Evolutionary conservation across 1,284 basidiomycete genomes (phyloP).

Genomic region (Ganoderma leucocontextum): DNA sequence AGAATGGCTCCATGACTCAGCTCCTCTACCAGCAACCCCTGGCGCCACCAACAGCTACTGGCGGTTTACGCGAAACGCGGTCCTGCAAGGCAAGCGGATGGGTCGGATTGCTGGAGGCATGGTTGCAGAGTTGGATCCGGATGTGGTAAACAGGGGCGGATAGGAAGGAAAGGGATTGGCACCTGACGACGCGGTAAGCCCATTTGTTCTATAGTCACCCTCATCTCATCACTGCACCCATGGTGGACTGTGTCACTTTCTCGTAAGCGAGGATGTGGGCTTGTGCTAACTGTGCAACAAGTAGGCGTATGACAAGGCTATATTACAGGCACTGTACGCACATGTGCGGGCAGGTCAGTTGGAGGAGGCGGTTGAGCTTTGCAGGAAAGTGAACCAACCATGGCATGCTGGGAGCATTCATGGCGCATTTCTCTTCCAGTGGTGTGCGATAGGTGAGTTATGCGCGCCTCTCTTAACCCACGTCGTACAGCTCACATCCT

Average conservation of each 20-base stretch:
- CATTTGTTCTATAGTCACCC: too few relatives aligned
- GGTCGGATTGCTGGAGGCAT: slow-evolving; percentile 58
- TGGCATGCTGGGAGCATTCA: slow-evolving; percentile 91
- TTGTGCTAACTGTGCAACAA: not conserved
- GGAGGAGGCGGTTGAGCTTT: slow-evolving; percentile 85
- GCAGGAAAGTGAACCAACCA: slow-evolving; percentile 85
- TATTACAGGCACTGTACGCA: slow-evolving; percentile 79
- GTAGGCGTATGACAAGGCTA: slow-evolving; percentile 80
- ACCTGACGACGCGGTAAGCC: slow-evolving; percentile 74
- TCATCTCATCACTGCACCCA: not conserved
- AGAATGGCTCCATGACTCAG: slow-evolving; percentile 86
- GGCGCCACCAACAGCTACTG: slow-evolving; percentile 83
- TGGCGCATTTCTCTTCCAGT: slow-evolving; percentile 80
- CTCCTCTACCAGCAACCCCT: slow-evolving; percentile 57
- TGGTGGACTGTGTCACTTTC: not conserved
- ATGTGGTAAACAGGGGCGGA: slow-evolving; percentile 61
- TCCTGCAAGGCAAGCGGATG: slow-evolving; percentile 70
- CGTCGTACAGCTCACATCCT: not conserved
- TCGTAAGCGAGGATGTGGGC: not conserved
- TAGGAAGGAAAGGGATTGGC: slow-evolving; percentile 61
- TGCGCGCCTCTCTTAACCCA: not conserved
- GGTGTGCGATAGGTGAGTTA: slow-evolving; percentile 70
- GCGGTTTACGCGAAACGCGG: slow-evolving; percentile 78
- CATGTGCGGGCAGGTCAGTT: slow-evolving; percentile 85
- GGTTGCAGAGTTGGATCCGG: slow-evolving; percentile 77